Evolutionary conservation across 176 grass and related monocot species (phyloP).

Genomic region (Carex pumila): DNA sequence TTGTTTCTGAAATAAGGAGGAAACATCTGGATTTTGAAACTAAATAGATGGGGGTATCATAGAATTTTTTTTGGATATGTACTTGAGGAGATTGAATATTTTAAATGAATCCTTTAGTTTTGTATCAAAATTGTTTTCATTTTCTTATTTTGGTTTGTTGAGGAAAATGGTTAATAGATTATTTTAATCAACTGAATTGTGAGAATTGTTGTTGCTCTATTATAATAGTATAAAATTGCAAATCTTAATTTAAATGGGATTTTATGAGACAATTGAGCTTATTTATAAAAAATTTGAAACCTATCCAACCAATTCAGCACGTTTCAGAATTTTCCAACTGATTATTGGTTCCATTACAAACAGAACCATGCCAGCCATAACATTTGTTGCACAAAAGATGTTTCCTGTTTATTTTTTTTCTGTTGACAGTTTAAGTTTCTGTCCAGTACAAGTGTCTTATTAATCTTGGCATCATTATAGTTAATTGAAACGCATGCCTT

Average conservation of each 20-base stretch:
- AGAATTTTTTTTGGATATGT: background rate
- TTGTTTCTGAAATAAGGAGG: background rate
- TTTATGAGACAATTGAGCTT: background rate
- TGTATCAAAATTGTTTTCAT: background rate
- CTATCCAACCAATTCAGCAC: background rate
- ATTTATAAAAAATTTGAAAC: background rate
- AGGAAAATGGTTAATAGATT: background rate
- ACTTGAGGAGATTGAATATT: background rate
- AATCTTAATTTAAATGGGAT: background rate
- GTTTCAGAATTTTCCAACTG: background rate
- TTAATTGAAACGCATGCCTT: background rate
- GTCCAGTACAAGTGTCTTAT: background rate
- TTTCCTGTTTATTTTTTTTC: background rate
- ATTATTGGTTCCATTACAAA: background rate
- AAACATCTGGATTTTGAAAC: background rate
- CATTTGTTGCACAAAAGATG: background rate
- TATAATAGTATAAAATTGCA: background rate
- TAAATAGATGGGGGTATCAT: background rate
- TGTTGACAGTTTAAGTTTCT: background rate
- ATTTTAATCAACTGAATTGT: background rate
- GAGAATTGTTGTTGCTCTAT: background rate
- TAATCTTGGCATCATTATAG: background rate
- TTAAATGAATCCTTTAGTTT: background rate
- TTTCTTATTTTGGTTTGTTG: background rate
- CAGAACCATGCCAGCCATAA: background rate